These are phyloP conservation scores for Oenanthe javanica DNA, from an alignment of 140 eudicot species.

Conservation along the genomic window DNA sequence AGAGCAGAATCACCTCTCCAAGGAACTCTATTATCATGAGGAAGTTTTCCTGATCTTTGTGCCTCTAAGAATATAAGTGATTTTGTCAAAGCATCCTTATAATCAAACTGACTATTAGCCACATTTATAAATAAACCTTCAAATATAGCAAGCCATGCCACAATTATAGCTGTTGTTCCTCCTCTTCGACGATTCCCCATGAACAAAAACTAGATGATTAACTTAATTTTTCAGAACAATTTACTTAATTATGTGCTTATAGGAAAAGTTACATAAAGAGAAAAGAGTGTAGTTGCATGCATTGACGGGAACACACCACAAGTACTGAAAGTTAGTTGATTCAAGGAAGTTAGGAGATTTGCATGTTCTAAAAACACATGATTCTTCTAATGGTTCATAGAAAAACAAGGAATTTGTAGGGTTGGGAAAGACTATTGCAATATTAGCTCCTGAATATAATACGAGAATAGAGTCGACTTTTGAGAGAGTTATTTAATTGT, in stretches of 20 bases:
- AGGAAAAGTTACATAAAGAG: no score
- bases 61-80: slow-evolving; percentile 79
- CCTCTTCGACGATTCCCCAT: slow-evolving; percentile 1
- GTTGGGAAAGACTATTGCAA: not conserved
- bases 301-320: not conserved
- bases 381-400: not conserved
- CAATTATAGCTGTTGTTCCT: not conserved
- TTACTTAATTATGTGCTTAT: not conserved
- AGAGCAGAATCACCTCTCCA: slow-evolving; percentile 95
- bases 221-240: not conserved
- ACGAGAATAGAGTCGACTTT: no score
- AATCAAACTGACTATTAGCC: slow-evolving; percentile 37
- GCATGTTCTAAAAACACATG: not conserved
- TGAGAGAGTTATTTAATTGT: no score
- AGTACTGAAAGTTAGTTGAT: not conserved
- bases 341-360: not conserved
- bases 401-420: slow-evolving; percentile 8
- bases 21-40: slow-evolving; percentile 43
- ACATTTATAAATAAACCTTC: slow-evolving; percentile 13
- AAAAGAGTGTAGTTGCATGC: not conserved
- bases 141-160: slow-evolving; percentile 27
- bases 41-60: slow-evolving; percentile 90
- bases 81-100: slow-evolving; percentile 59
- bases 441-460: not conserved
- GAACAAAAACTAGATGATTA: not conserved